phyloP scores from a whole-genome alignment of 495 filamentous ascomycete genomes.

The Choiromyces venosus region DNA sequence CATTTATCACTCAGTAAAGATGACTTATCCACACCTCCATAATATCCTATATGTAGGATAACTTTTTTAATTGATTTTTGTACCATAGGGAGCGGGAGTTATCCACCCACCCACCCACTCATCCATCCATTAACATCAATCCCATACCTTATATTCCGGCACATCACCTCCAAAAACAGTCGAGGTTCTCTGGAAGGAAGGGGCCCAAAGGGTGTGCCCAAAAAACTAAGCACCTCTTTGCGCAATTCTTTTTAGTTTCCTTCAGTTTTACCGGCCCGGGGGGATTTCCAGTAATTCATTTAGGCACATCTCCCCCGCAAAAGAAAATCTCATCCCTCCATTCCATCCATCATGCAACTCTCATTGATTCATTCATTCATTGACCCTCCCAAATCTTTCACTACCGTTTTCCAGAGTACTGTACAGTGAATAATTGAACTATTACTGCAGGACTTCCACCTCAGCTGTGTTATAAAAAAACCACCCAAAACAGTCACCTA shows the following conservation, averaged over 20 bases:
- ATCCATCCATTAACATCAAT: neutral
- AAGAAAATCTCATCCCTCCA: too few species aligned
- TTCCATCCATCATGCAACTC: neutral
- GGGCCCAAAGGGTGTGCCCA: neutral
- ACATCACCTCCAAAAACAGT: neutral
- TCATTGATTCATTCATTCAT: neutral
- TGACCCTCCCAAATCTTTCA: neutral
- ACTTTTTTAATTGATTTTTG: too few species aligned
- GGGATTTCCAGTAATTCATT: neutral
- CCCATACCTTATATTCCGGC: neutral
- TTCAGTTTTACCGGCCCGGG: neutral
- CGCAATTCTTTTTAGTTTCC: neutral
- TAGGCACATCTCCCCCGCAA: neutral
- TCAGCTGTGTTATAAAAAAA: neutral
- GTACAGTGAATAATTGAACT: neutral
- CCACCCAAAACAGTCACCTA: neutral
- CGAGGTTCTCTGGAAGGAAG: neutral
- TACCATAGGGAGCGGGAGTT: too few species aligned
- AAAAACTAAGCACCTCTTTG: neutral
- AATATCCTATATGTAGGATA: too few species aligned
- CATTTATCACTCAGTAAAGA: too few species aligned
- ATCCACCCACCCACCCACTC: neutral
- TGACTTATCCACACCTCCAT: too few species aligned
- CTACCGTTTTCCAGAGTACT: neutral
- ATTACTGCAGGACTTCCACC: neutral